Evolutionary conservation across 805 yeast genomes (phyloP), one percentile per base, ranked within the genome.

Genomic region (Phaffomyces thermotolerans): DNA sequence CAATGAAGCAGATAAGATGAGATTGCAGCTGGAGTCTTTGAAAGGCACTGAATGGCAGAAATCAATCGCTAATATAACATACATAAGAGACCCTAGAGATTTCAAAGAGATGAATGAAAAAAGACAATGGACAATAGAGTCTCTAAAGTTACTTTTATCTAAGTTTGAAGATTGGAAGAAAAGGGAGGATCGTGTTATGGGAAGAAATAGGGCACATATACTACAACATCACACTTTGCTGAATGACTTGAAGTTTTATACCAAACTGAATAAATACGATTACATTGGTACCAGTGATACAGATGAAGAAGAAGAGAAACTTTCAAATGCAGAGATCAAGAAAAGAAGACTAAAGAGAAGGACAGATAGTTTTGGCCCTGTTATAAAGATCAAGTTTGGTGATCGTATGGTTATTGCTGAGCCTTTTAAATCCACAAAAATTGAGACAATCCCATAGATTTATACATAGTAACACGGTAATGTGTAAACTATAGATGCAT

Each of bases 1-100:
- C 35, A 56, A 66, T 6, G 90, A 84, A 50, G 73, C 75, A 30
- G 84, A 80, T 47, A 72, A 67, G 37, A 55, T 69, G 49, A 49
- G 42, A 18, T 36, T 49, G 15, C 72, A 79, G 38, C 60, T 67
- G 20, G 68, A 70, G 9, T 69, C 69, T 43, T 62, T 77, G 30
- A 47, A 60, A 14, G 60, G 63, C 32, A 63, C 73, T 46, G 75
- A 71, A 46, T 77, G 84, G 82, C 43, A 54, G 4, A 58, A 63
- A 31, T 60, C 63, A 29, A 60, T 79, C 14, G 70, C 74, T 1
- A 54, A 54, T 3, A 67, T 82, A 36, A 76, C 86, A 0, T 63
- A 62, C 25, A 63, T 84, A 25, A 65, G 72, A 29, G 72, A 83
- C 52, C 38, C 57, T 0, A 55, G 57, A 15, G 75, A 83, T 51